Conservation (phyloP, 768 basidiomycete genomes). For the Termitomyces sp. region DNA sequence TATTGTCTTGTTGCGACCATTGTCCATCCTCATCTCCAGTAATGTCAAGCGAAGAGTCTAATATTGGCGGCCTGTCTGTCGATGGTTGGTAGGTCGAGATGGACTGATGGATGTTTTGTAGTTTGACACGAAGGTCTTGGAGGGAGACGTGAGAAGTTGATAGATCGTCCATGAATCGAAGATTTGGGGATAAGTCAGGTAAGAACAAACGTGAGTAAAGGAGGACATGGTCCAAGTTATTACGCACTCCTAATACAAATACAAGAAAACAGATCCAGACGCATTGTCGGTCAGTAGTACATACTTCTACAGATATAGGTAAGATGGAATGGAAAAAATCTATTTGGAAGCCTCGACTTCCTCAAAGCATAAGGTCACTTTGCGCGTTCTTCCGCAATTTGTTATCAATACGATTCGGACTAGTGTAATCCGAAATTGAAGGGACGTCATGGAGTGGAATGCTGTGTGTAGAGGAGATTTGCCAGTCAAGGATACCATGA, state of each 20-base stretch:
- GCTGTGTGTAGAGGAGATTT: conserved; percentile 17
- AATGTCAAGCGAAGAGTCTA: conserved; percentile 37
- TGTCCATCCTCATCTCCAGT: conserved; percentile 30
- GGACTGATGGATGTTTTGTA: conserved; percentile 28
- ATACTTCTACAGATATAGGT: background rate
- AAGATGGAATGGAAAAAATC: background rate
- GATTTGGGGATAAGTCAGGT: background rate
- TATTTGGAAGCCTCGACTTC: background rate
- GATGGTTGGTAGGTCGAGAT: conserved; percentile 34
- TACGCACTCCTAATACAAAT: background rate
- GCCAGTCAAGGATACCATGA: conserved; percentile 16
- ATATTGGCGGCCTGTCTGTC: conserved; percentile 32
- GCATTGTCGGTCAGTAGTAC: background rate
- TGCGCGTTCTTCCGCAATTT: background rate
- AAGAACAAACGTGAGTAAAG: background rate
- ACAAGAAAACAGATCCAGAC: background rate
- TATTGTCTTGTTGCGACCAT: conserved; percentile 35
- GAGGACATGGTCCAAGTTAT: too few species aligned
- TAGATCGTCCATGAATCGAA: background rate
- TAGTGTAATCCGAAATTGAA: conserved; percentile 5
- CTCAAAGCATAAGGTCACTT: background rate
- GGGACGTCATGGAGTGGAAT: conserved; percentile 14
- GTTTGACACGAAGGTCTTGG: conserved; percentile 19
- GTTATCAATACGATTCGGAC: background rate
- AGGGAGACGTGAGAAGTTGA: conserved; percentile 24